Conservation (phyloP, 352 stramenopile species). For the Phytophthora podocarpi region DNA sequence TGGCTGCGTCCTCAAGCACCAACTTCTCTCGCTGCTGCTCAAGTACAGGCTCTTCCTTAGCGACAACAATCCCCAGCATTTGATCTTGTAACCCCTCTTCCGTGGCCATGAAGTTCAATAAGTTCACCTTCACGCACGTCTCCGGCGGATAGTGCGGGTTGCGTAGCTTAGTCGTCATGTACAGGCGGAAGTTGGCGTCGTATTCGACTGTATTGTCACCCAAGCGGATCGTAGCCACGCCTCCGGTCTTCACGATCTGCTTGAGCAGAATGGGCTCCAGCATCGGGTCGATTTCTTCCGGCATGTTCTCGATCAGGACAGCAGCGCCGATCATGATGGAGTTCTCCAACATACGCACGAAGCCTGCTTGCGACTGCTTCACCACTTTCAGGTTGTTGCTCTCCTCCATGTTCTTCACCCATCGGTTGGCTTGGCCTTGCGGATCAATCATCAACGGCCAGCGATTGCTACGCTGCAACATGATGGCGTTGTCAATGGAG, state of each 20-base stretch:
- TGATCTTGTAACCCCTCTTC: slow-evolving; percentile 95
- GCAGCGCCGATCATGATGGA: slow-evolving; percentile 93
- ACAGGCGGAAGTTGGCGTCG: slow-evolving; percentile 92
- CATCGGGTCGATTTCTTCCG: slow-evolving; percentile 94
- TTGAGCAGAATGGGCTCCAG: slow-evolving; percentile 94
- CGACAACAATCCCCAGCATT: slow-evolving; percentile 96
- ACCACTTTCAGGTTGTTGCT: slow-evolving; percentile 92
- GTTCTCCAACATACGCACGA: slow-evolving; percentile 96
- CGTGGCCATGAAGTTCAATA: slow-evolving; percentile 97
- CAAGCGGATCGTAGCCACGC: slow-evolving; percentile 90
- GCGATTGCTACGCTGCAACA: slow-evolving; percentile 90
- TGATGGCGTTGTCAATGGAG: slow-evolving; percentile 96
- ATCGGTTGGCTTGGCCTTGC: slow-evolving; percentile 94
- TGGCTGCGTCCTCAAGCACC: slow-evolving; percentile 94
- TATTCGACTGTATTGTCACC: slow-evolving; percentile 96
- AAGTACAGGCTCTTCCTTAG: slow-evolving; percentile 92
- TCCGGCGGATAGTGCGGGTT: slow-evolving; percentile 96
- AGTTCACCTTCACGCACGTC: slow-evolving; percentile 96
- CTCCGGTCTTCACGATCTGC: slow-evolving; percentile 91
- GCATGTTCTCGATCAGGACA: slow-evolving; percentile 94
- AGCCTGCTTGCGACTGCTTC: slow-evolving; percentile 93
- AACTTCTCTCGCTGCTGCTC: slow-evolving; percentile 93
- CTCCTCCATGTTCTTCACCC: slow-evolving; percentile 95
- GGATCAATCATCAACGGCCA: slow-evolving; percentile 98
- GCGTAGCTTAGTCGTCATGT: slow-evolving; percentile 94